A percentile compares a stretch with the other conserved stretches of the same genome.
phyloP scores from a whole-genome alignment of 1,284 basidiomycete genomes.

The Moniliophthora roreri region DNA sequence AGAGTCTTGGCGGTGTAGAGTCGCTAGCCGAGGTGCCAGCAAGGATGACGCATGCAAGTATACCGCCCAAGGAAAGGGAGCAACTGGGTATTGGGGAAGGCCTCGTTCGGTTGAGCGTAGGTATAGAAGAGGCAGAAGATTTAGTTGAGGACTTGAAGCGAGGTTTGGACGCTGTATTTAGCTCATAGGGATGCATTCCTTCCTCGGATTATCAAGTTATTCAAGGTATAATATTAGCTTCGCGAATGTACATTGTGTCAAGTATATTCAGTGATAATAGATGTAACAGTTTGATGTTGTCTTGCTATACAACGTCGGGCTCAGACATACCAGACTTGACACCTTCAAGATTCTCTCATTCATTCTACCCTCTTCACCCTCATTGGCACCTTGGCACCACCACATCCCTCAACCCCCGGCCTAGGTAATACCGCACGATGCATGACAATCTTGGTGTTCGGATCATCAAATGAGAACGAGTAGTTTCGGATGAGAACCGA shows the following conservation, averaged over 20 bases:
- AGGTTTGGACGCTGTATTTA: constrained; percentile 49
- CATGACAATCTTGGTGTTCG: not conserved
- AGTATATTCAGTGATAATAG: too few relatives aligned
- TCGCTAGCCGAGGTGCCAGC: constrained; percentile 83
- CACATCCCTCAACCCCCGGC: too few relatives aligned
- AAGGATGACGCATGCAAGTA: constrained; percentile 80
- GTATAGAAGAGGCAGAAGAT: constrained; percentile 84
- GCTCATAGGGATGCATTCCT: too few relatives aligned
- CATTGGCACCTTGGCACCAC: too few relatives aligned
- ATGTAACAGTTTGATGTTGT: too few relatives aligned
- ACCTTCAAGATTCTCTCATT: too few relatives aligned
- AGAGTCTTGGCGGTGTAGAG: constrained; percentile 92
- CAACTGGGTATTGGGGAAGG: constrained; percentile 80
- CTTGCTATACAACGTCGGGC: too few relatives aligned
- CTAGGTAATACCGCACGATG: not conserved
- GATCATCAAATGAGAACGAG: constrained; percentile 38
- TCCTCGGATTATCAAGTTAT: too few relatives aligned
- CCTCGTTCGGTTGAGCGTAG: constrained; percentile 83
- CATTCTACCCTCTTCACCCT: too few relatives aligned
- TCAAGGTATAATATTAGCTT: too few relatives aligned
- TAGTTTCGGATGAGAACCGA: constrained; percentile 38
- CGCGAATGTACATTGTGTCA: too few relatives aligned
- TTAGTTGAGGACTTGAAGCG: constrained; percentile 74
- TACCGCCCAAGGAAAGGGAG: constrained; percentile 71
- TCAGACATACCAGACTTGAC: too few relatives aligned